Base-by-base conservation (phyloP, 1,284 basidiomycete species). In the Trametes sp. region DNA sequence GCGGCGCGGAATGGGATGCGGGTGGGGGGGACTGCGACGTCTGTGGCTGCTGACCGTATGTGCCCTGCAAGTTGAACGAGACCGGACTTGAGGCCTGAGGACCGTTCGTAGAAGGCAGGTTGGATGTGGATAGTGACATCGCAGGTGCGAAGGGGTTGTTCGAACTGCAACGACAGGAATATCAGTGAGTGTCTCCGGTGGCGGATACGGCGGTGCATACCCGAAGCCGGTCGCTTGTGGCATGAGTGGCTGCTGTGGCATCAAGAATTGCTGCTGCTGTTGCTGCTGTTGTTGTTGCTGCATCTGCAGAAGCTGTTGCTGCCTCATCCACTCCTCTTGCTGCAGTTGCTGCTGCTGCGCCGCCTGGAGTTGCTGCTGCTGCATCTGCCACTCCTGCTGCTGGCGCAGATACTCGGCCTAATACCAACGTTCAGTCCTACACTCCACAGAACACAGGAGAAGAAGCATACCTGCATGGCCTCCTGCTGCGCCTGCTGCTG, bases 401-500 rank as follows among this genome's bases (percentile, higher is more conserved):
- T 92, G 89, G 54, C 87, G 87, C 72, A 89, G 68, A 72, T 88
- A 92, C 70, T 92, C 90, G 13, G 86, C 87, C 85, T 87, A 46
- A 33, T 26, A 11, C 8, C 55, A 35, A 33, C 21, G n/a, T n/a
- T 52, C 16, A 64, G 29, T 7, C 13, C 8, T 8, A 1, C 3
- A 28, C 2, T 23, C n/a, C n/a, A 19, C 2, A 21, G 3, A 0
- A 23, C n/a, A 19, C n/a, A 23, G 2, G 2, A 35, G 29, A 49
- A 21, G 7, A 29, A 21, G 31, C 71, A 23, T 60, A 84, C 84
- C 79, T 91, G 88, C 71, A 87, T 83, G 21, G 89, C 89, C 74
- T 93, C 89, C 69, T 98, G 90, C 73, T 98, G 94, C 54, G 95
- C 89, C 70, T 97, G 92, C 78, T 98, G 95, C 66, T 98, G 92